Base-by-base conservation (phyloP, 352 stramenopile genomes). In the Pythium brassicae region DNA sequence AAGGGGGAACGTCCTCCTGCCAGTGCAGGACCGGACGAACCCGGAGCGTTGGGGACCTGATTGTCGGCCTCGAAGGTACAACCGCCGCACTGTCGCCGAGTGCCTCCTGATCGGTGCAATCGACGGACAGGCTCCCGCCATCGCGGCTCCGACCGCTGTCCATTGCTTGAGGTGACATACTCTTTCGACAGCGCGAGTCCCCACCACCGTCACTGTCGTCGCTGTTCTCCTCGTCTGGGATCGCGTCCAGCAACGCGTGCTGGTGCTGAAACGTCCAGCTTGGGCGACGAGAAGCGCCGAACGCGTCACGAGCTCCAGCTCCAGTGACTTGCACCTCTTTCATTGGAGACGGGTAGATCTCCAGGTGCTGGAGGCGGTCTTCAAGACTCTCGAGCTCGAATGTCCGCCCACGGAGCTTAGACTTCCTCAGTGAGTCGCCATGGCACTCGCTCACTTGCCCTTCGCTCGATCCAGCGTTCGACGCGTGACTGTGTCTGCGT, bases 191-290 rank as follows among this genome's bases (percentile, higher is more conserved):
- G 8, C 1, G 9, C 25, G 5, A 2, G 7, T 9, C n/a, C 2
- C 46, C 45, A 40, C 40, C 35, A 37, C 20, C 37, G 20, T 65
- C 51, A 29, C 26, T 40, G n/a, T 20, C 57, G 40, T 65, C 57
- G 29, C 66, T 64, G 53, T 83, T 78, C 26, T 61, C 68, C 4
- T 74, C 55, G 46, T 89, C 77, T 26, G 69, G 57, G 56, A 86
- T 84, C 8, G 65, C 66, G 55, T 86, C 74, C 27, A 89, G 52
- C 2, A 87, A 35, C 0, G 72, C 58, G 50, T 74, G 71, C 15
- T 87, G 72, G 20, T 89, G 78, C 8, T 67, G 69, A 37, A 86
- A 87, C 10, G 71, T 78, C 78, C 76, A 89, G 37, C 79, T 87
- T 17, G 79, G 77, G 26, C 75, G 71, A 45, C 75, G 73, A 25